These are phyloP conservation scores for Penicillium palitans DNA, from an alignment of 2,329 filamentous ascomycete species.

Conservation along the genomic window DNA sequence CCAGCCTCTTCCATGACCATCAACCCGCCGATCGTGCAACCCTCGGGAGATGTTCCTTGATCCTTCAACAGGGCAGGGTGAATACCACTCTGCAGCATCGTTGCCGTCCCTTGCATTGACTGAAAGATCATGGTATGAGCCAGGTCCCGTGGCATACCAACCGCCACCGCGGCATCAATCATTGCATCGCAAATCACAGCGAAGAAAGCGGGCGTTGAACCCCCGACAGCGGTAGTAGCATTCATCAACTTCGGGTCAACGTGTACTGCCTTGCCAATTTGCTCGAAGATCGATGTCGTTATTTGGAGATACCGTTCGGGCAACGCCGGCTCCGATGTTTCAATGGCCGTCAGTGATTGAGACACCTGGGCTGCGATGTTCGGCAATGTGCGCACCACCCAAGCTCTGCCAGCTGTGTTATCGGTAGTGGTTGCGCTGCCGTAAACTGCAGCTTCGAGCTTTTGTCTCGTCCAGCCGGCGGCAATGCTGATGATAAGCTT, in stretches of 20 bases:
- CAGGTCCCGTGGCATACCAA: constrained; percentile 60
- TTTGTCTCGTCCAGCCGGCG: constrained; percentile 50
- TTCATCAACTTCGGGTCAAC: constrained; percentile 58
- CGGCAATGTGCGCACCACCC: constrained; percentile 46
- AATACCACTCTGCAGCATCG: constrained; percentile 58
- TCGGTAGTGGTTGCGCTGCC: constrained; percentile 18
- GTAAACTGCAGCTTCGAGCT: constrained; percentile 43
- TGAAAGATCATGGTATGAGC: constrained; percentile 64
- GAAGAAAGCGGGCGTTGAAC: constrained; percentile 62
- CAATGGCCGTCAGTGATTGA: constrained; percentile 52
- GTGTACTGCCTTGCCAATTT: constrained; percentile 49
- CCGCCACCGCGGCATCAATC: constrained; percentile 62
- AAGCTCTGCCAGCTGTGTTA: constrained; percentile 24
- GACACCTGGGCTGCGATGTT: constrained; percentile 49
- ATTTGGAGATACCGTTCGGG: constrained; percentile 39
- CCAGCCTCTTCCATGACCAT: constrained; percentile 60
- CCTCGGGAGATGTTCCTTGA: constrained; percentile 62
- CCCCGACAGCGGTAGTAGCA: constrained; percentile 58
- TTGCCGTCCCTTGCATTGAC: constrained; percentile 61
- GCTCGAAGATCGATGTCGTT: constrained; percentile 53
- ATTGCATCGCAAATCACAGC: constrained; percentile 61
- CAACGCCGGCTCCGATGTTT: constrained; percentile 48
- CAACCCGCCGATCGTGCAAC: constrained; percentile 63
- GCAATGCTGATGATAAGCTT: constrained; percentile 56
- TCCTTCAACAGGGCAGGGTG: constrained; percentile 61